Base-by-base conservation (phyloP, 1,284 basidiomycete species). In the Apiotrichum domesticum region DNA sequence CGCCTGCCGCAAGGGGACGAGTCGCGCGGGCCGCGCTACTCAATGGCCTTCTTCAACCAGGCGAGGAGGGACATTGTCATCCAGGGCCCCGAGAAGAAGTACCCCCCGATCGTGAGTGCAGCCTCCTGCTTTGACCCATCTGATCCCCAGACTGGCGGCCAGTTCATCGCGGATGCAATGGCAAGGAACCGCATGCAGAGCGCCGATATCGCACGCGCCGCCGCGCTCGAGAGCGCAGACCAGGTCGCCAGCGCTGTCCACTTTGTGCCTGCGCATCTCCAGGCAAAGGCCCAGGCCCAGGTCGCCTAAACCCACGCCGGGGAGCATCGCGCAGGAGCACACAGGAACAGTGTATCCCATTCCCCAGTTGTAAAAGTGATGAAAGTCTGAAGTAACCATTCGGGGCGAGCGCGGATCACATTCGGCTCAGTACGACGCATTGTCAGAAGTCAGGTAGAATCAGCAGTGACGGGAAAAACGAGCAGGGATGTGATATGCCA, bases 1-100 rank as follows among this genome's bases (percentile, higher is more conserved):
- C 60, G 66, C 10, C 56, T 68, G 9, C 68, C 68, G 15, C 51
- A 65, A 37, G 66, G 65, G 4, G 33, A 34, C 33, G 66, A 69
- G 48, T 52, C 61, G 7, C 51, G 59, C 6, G 61, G 63, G 1
- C 58, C 65, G 1, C 55, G 68, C 15, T 70, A 70, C 58, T 65
- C 63, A 3, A 67, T 70, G 21, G 68, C 68, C 1, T 70, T 68
- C 56, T 70, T 70, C 66, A 70, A 70, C 53, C 68, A 70, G 52
- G 66, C 66, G 4, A 54, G 66, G 33, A 57, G 59, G 9, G 46
- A 67, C 50, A 53, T 51, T 3, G 54, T 68, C 46, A 68, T 70
- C 49, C 66, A 70, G 54, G 68, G 68, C 6, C 68, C 68, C 0
- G n/a, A 57, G 46, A 66, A 66, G 54, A 68, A 67, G 51, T 70